These are phyloP conservation scores for Capillidium heterosporum DNA, from an alignment of 371 early-diverging fungal species.

Conservation along the genomic window DNA sequence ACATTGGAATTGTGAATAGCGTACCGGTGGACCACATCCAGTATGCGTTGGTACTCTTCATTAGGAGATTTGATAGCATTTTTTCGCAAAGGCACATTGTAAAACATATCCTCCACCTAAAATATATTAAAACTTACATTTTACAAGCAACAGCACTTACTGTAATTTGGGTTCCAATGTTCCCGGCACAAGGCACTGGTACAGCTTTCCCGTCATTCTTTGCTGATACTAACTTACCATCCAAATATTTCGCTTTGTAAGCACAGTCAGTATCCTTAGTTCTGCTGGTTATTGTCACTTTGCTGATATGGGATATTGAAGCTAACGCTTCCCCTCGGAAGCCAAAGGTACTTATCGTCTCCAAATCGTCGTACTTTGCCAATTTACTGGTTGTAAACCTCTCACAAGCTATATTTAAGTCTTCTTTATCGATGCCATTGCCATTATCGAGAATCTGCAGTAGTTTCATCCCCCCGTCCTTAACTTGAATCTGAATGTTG, in stretches of 20 bases:
- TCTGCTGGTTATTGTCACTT: constrained; percentile 77
- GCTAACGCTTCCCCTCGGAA: constrained; percentile 98
- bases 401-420: constrained; percentile 75
- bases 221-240: constrained; percentile 58
- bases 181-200: constrained; percentile 83
- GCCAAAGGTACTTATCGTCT: constrained; percentile 77
- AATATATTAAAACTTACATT: not conserved
- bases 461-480: constrained; percentile 78
- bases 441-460: constrained; percentile 96
- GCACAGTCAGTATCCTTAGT: constrained; percentile 64
- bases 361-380: constrained; percentile 66
- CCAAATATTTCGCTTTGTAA: constrained; percentile 62
- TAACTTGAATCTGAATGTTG: constrained; percentile 54
- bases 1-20: constrained; percentile 70
- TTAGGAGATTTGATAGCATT: constrained; percentile 58
- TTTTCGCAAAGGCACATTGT: constrained; percentile 63
- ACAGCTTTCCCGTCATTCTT: constrained; percentile 47
- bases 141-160: constrained; percentile 16
- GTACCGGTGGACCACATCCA: constrained; percentile 74
- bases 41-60: constrained; percentile 74
- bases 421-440: constrained; percentile 70
- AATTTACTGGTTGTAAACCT: constrained; percentile 95
- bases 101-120: constrained; percentile 82
- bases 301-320: constrained; percentile 85
- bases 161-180: constrained; percentile 76